Base-by-base conservation (phyloP, 495 filamentous ascomycete species). In the Pyrenula aspistea region DNA sequence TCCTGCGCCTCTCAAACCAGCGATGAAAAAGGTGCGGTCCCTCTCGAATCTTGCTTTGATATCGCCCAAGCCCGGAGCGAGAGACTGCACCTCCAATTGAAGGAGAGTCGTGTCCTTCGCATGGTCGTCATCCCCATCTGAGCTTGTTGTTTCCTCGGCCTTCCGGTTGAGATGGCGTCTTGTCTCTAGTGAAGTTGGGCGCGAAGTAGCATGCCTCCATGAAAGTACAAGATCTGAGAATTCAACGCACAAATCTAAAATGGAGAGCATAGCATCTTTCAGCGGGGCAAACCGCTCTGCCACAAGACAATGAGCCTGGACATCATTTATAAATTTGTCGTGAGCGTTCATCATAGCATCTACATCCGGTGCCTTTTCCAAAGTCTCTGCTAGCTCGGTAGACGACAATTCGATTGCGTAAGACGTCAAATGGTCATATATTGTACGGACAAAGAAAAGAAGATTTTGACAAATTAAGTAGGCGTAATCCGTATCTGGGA, bases 271-370 rank as follows among this genome's bases (percentile, higher is more conserved):
- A 21, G 77, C 77, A 60, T 87, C 73, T 55, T 83, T 77, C 49
- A 91, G 83, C 0, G 83, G 81, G 15, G 73, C 65, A 12, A 89
- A 71, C 59, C 82, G 82, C 2, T 73, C 59, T 0, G 84, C 79
- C 0, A 95, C 77, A 10, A 92, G 77, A 52, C 83, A 79, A 60
- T 88, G 81, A 49, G 80, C 78, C 61, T 83, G 71, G 4, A 91
- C 64, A 10, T 75, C 73, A 25, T 72, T 71, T 49, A 87, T 72
- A 61, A 85, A 94, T 1, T 63, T 60, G 10, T 76, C 66, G 65
- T 96, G 91, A 0, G 83, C 79, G 19, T 69, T 66, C 15, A 89
- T 79, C 87, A 96, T 95, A 3, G 77, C 78, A 62, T 95, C 89
- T 2, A 96, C 81, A 61, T 95, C 91, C 24, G 79, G 76, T 0